These are phyloP conservation scores for Hypomontagnella submonticulosa DNA, from an alignment of 495 filamentous ascomycete genomes.

Conservation along the genomic window DNA sequence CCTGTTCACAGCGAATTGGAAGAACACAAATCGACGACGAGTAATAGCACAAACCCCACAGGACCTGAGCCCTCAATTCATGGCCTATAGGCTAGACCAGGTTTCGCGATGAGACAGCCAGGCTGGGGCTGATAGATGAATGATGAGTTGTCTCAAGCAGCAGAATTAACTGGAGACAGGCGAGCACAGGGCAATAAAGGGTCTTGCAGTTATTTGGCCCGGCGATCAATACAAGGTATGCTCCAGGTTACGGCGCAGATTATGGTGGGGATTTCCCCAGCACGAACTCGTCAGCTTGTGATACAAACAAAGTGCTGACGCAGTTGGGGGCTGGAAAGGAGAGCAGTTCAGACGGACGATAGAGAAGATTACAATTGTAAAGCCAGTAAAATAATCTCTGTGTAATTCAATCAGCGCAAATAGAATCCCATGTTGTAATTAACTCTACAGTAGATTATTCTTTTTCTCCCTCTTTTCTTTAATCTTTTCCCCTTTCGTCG, in stretches of 20 bases:
- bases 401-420: neutral
- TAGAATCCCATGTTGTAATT: conserved; percentile 1
- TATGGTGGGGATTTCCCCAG: conserved; percentile 29
- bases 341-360: neutral
- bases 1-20: conserved; percentile 21
- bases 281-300: conserved; percentile 25
- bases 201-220: conserved; percentile 35
- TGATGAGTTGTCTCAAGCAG: conserved; percentile 38
- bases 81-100: conserved; percentile 22
- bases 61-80: conserved; percentile 21
- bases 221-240: conserved; percentile 6
- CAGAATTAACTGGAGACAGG: conserved; percentile 19
- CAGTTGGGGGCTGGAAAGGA: conserved; percentile 17
- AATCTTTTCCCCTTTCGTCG: conserved; percentile 3
- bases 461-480: conserved; percentile 2
- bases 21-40: conserved; percentile 19
- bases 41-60: conserved; percentile 31
- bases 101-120: conserved; percentile 30
- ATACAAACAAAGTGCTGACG: conserved; percentile 42
- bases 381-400: neutral
- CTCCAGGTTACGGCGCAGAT: conserved; percentile 13
- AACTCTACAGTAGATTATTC: conserved; percentile 1
- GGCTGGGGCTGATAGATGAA: conserved; percentile 25
- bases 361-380: neutral
- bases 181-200: conserved; percentile 36